These are phyloP conservation scores for Fonsecaea pugnacius DNA, from an alignment of 2,329 filamentous ascomycete species.

Conservation along the genomic window DNA sequence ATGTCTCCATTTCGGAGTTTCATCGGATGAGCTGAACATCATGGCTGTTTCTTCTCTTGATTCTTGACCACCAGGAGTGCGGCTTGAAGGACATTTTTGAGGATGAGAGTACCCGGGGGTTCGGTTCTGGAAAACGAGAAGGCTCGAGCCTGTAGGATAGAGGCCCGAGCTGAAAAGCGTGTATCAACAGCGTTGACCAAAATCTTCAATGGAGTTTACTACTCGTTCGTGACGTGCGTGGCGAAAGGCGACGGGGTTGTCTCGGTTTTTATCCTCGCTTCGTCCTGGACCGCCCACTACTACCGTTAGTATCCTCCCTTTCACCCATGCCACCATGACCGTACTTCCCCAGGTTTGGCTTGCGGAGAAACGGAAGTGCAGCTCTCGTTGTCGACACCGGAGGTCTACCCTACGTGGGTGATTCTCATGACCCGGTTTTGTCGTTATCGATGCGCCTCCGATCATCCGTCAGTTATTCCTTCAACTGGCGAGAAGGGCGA, in stretches of 20 bases:
- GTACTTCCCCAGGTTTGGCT: constrained; percentile 22
- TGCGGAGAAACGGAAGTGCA: constrained; percentile 32
- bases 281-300: neutral
- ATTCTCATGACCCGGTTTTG: constrained; percentile 1
- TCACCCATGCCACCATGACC: neutral
- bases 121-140: neutral
- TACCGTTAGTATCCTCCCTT: constrained; percentile 9
- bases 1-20: neutral
- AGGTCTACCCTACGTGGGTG: neutral
- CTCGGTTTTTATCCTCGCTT: neutral
- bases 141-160: constrained; percentile 22
- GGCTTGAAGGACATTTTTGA: constrained; percentile 23
- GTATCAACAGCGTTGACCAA: constrained; percentile 19
- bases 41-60: constrained; percentile 17
- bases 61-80: constrained; percentile 18
- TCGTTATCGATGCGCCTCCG: constrained; percentile 18
- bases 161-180: constrained; percentile 15
- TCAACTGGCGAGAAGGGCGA: constrained; percentile 18
- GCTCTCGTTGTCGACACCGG: constrained; percentile 1
- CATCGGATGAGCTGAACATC: constrained; percentile 15
- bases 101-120: constrained; percentile 2
- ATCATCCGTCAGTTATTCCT: constrained; percentile 24
- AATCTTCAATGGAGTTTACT: neutral
- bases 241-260: neutral
- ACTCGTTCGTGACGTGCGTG: neutral